Percentiles rank a stretch among this genome's conserved stretches.
Evolutionary conservation across 202 grass and related monocot genomes (phyloP).

Genomic region (Cymbopogon flexuosus): DNA sequence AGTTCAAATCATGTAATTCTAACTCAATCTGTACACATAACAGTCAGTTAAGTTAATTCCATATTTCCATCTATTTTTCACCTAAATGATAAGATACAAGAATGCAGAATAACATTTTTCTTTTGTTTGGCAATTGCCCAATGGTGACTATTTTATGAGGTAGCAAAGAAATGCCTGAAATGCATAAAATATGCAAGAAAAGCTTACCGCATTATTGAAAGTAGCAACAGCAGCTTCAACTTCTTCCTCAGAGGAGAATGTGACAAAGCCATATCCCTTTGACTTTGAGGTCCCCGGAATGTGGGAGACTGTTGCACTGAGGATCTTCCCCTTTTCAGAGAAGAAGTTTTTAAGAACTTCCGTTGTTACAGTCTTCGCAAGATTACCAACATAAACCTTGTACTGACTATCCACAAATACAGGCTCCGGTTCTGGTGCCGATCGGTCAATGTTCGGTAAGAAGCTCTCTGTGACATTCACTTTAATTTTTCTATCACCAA

Average conservation of each 20-base stretch:
- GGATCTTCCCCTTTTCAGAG: slow-evolving; percentile 76
- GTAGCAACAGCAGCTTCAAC: slow-evolving; percentile 77
- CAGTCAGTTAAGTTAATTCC: not conserved
- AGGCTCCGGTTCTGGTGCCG: slow-evolving; percentile 50
- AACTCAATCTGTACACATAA: slow-evolving; percentile 1
- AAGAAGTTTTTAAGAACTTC: slow-evolving; percentile 85
- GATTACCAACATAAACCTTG: slow-evolving; percentile 95
- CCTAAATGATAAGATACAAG: not conserved
- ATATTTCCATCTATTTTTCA: not conserved
- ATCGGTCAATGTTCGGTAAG: slow-evolving; percentile 40
- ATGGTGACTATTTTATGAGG: not conserved
- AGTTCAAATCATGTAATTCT: not conserved
- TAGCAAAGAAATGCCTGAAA: not conserved
- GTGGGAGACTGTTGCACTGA: slow-evolving; percentile 78
- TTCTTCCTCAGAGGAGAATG: slow-evolving; percentile 81
- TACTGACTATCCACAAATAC: slow-evolving; percentile 81
- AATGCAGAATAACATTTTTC: not conserved
- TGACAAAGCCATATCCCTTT: slow-evolving; percentile 77
- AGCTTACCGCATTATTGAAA: slow-evolving; percentile 73
- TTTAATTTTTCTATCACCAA: slow-evolving; percentile 74
- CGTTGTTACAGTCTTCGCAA: slow-evolving; percentile 70
- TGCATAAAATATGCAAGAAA: slow-evolving; percentile 4
- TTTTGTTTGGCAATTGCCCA: not conserved
- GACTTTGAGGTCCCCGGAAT: slow-evolving; percentile 78
- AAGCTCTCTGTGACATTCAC: slow-evolving; percentile 88